Evolutionary conservation across 441 rosid species (phyloP).

Genomic region (Brassica hybrid): DNA sequence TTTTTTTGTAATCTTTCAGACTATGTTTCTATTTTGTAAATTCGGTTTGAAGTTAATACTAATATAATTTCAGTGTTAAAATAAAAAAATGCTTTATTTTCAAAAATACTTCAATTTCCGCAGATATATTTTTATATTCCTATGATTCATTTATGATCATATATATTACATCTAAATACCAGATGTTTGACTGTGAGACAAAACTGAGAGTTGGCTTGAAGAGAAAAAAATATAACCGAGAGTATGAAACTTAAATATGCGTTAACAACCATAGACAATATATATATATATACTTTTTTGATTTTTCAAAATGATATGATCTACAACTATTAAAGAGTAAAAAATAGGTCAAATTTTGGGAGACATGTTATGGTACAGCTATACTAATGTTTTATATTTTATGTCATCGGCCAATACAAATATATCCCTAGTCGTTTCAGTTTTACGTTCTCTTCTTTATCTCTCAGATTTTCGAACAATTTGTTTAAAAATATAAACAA

Average conservation of each 20-base stretch:
- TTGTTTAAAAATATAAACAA: neutral
- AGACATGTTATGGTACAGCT: slow-evolving; percentile 18
- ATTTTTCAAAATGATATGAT: neutral
- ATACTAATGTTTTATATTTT: slow-evolving; percentile 7
- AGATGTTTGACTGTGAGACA: neutral
- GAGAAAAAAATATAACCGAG: neutral
- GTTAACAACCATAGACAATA: neutral
- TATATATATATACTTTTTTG: neutral
- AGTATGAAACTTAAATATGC: neutral
- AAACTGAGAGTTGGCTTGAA: neutral
- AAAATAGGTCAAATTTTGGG: slow-evolving; percentile 7
- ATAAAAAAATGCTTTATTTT: neutral
- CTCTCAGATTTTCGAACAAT: neutral
- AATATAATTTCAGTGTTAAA: neutral
- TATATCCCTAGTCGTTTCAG: neutral
- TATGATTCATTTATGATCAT: neutral
- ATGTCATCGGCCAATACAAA: neutral
- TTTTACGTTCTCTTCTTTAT: neutral
- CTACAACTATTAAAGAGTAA: slow-evolving; percentile 5
- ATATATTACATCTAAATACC: neutral
- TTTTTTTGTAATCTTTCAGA: neutral
- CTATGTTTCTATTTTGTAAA: neutral
- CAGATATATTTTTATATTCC: neutral
- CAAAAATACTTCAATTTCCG: neutral
- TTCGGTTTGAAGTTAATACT: neutral